These are phyloP conservation scores for Pythium aristosporum DNA, from an alignment of 352 stramenopile genomes.

Conservation along the genomic window DNA sequence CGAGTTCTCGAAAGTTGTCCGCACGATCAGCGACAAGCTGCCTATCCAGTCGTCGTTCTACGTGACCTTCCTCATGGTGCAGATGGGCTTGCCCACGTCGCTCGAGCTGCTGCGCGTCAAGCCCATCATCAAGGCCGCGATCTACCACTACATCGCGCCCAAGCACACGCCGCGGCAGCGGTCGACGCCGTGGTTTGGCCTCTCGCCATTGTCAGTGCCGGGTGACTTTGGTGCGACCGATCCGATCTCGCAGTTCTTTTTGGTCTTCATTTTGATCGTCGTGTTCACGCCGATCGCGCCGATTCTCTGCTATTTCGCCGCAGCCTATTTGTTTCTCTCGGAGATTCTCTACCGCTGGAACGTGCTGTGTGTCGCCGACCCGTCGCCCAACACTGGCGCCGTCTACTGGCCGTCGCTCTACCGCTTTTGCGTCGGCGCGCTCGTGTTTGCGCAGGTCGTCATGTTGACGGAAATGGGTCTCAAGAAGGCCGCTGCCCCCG, in stretches of 20 bases:
- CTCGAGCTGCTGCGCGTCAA: conserved; percentile 71
- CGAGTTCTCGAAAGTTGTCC: conserved; percentile 30
- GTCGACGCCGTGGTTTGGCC: conserved; percentile 63
- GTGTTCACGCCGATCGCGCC: conserved; percentile 75
- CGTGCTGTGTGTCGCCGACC: conserved; percentile 70
- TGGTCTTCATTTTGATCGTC: conserved; percentile 74
- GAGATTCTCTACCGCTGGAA: conserved; percentile 78
- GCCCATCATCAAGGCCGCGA: conserved; percentile 70
- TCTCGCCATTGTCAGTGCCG: conserved; percentile 54
- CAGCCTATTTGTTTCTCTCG: conserved; percentile 65
- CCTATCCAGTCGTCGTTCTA: conserved; percentile 82
- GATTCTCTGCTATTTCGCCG: conserved; percentile 79
- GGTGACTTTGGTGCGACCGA: conserved; percentile 63
- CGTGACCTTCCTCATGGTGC: conserved; percentile 77
- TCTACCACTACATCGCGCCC: conserved; percentile 72
- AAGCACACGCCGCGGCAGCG: conserved; percentile 82
- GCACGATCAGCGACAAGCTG: conserved; percentile 57
- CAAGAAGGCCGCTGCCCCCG: conserved; percentile 65
- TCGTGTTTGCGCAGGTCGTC: conserved; percentile 80
- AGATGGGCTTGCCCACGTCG: conserved; percentile 61
- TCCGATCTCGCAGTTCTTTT: conserved; percentile 62
- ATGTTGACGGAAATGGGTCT: conserved; percentile 72
- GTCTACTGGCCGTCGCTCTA: conserved; percentile 82
- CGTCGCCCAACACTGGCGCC: conserved; percentile 62
- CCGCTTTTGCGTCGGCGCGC: conserved; percentile 71